Base-by-base conservation (phyloP, 108 stramenopile species). In the Parmales sp. region DNA sequence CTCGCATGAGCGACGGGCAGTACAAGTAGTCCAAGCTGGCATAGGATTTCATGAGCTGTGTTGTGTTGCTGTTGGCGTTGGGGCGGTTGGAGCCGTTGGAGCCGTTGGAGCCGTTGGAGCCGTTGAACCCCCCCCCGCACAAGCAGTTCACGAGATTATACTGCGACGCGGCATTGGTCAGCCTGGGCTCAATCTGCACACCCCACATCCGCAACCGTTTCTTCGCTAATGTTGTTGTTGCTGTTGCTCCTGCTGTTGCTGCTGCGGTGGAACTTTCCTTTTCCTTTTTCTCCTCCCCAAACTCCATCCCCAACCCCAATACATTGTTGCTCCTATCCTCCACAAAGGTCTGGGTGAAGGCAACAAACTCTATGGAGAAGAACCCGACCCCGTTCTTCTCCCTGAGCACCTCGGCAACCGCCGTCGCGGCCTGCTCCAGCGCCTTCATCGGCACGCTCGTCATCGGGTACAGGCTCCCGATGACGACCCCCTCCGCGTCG, bases 391-490 rank as follows among this genome's bases (percentile, higher is more conserved):
- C 71, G 6, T 74, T 66, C 11, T 50, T 22, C 16, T 23, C 5
- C 19, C 29, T 63, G 13, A 79, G 69, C 31, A 64, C 37, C 25
- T 39, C 34, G n/a, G 39, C 41, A 18, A 79, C 31, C 13, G 75
- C 70, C 22, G 22, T 36, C 20, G 73, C 20, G 9, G 74, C 76
- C 37, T 77, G 74, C 9, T 23, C 39, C 38, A 80, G 46, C 8
- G 79, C 77, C 3, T 45, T 29, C 5, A 4, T 19, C 13, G 77
- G 73, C 9, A 75, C 72, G 38, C 66, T 45, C 16, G 16, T 38
- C 68, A 75, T 74, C 2, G 79, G 79, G 28, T 74, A 46, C 6
- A 72, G 31, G 48, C 51, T 68, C 29, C 66, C 72, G 9, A 70
- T 38, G n/a, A 28, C 25, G 22, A 66, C 46, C 39, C 46, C 34